Base-by-base conservation (phyloP, 306 rosid species). In the Begonia masoniana region DNA sequence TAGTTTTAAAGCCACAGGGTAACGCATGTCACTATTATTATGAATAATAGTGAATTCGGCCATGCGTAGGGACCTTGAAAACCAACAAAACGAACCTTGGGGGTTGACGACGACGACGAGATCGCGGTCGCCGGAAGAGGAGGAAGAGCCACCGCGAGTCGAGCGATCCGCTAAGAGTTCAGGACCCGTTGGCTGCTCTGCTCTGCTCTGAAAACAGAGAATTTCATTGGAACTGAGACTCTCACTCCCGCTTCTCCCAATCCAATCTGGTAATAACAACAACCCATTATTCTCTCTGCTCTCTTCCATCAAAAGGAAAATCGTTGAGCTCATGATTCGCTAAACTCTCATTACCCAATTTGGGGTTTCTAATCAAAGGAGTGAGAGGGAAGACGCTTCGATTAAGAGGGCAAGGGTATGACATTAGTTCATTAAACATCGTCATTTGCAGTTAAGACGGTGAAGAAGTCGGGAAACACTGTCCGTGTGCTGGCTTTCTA, bases 51-150 rank as follows among this genome's bases (percentile, higher is more conserved):
- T n/a, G n/a, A n/a, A n/a, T n/a, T n/a, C n/a, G n/a, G n/a, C n/a
- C n/a, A n/a, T n/a, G n/a, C n/a, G n/a, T n/a, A n/a, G n/a, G n/a
- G n/a, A n/a, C n/a, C n/a, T n/a, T n/a, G n/a, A n/a, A n/a, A n/a
- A n/a, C n/a, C n/a, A n/a, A n/a, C n/a, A n/a, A n/a, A 84, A 62
- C 97, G 94, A 66, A 83, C 96, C 88, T 69, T 51, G 81, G 49
- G 96, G 94, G 58, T 91, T 91, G 70, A 85, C 97, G 73, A 91
- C 60, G 71, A 91, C 85, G 68, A 91, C 92, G 41, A 91, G 82
- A 79, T 91, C 80, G 46, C 66, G 79, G 52, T 71, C 82, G 52
- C 79, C 70, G 58, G 85, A 70, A n/a, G 78, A 60, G 53, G 83
- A 74, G 50, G 91, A 73, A 53, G 76, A 79, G 43, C 69, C 64